Percentiles rank a stretch among this genome's conserved stretches.
Conservation (phyloP, 192 early-diverging fungal genomes). For the Chytriomyces hyalinus region DNA sequence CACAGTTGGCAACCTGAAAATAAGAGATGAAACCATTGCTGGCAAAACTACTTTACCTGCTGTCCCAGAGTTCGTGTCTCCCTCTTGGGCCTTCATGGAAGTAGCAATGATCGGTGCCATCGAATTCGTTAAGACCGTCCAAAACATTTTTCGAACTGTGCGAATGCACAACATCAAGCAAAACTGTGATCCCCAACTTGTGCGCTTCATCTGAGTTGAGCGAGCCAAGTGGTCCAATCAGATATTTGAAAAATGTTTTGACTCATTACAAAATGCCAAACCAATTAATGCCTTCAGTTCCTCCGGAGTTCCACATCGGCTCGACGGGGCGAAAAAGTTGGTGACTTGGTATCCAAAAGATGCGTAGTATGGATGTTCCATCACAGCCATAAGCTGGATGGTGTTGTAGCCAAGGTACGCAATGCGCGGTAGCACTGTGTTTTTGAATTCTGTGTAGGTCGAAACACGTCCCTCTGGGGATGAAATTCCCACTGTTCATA, state of each 20-base stretch:
- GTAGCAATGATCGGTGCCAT: constrained; percentile 92
- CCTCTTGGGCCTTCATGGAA: constrained; percentile 90
- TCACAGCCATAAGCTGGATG: constrained; percentile 78
- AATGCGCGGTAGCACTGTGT: constrained; percentile 85
- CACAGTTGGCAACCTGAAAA: background rate
- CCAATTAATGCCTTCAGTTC: constrained; percentile 91
- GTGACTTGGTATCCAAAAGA: constrained; percentile 99
- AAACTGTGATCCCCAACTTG: constrained; percentile 81
- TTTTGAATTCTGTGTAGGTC: constrained; percentile 90
- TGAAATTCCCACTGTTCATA: constrained; percentile 82
- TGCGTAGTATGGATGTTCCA: constrained; percentile 99
- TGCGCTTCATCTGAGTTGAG: constrained; percentile 57
- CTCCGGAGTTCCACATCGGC: constrained; percentile 92
- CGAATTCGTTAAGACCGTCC: constrained; percentile 95
- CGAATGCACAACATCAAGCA: constrained; percentile 95
- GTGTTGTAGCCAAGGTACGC: constrained; percentile 68
- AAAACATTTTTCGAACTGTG: constrained; percentile 94
- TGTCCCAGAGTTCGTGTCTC: constrained; percentile 92
- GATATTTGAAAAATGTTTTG: background rate
- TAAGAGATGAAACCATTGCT: constrained; percentile 13
- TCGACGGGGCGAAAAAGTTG: constrained; percentile 92
- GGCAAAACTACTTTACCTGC: constrained; percentile 33
- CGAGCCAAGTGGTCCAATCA: background rate
- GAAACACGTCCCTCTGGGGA: constrained; percentile 80
- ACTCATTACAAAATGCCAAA: constrained; percentile 47